These are phyloP conservation scores for Plenodomus biglobosus DNA, from an alignment of 2,329 filamentous ascomycete species.

Conservation along the genomic window DNA sequence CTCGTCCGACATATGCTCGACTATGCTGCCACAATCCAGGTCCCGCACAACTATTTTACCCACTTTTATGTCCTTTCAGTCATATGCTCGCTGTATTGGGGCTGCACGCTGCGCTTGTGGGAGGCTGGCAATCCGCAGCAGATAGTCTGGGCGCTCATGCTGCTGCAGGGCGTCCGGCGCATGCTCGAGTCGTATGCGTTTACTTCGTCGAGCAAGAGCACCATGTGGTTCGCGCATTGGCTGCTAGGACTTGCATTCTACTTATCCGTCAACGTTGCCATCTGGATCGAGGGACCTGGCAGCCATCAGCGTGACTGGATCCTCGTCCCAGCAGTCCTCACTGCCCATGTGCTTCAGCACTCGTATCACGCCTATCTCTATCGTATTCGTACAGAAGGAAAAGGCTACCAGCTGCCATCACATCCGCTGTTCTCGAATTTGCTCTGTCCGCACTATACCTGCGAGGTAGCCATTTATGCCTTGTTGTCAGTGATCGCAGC, in stretches of 20 bases:
- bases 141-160: constrained; percentile 71
- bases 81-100: constrained; percentile 73
- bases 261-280: constrained; percentile 66
- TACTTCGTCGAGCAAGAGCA: constrained; percentile 68
- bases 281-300: constrained; percentile 78
- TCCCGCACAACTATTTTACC: constrained; percentile 86
- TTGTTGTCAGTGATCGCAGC: constrained; percentile 74
- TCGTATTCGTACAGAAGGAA: constrained; percentile 40
- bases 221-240: constrained; percentile 88
- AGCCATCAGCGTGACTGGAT: constrained; percentile 46
- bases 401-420: constrained; percentile 78
- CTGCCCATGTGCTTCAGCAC: constrained; percentile 73
- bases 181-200: constrained; percentile 73
- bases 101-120: constrained; percentile 58
- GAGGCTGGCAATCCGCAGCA: constrained; percentile 57
- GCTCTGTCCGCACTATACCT: constrained; percentile 88
- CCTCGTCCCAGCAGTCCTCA: constrained; percentile 64
- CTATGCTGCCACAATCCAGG: constrained; percentile 56
- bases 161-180: constrained; percentile 72
- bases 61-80: constrained; percentile 83
- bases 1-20: constrained; percentile 48
- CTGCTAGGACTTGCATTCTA: constrained; percentile 78
- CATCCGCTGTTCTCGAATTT: constrained; percentile 71
- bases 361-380: constrained; percentile 54
- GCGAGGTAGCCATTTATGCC: constrained; percentile 82